phyloP scores from a whole-genome alignment of 345 rosid species.

The Pistacia integerrima region DNA sequence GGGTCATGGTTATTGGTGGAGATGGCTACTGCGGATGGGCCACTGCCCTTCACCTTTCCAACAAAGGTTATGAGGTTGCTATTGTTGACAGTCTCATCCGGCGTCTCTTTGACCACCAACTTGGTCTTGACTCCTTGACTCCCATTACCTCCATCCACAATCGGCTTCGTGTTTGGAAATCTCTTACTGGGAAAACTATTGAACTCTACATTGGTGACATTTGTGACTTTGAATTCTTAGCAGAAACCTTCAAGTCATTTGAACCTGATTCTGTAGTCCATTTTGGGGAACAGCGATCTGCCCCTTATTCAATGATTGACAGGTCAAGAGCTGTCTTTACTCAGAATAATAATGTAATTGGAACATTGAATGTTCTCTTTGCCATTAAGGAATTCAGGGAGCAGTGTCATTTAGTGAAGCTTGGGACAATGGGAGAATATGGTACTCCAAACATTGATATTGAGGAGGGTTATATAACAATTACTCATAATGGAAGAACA shows the following conservation, averaged over 20 bases:
- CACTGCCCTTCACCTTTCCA: slow-evolving; percentile 90
- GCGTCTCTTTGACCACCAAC: slow-evolving; percentile 90
- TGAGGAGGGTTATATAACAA: slow-evolving; percentile 94
- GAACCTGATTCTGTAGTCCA: slow-evolving; percentile 96
- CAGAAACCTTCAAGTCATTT: slow-evolving; percentile 77
- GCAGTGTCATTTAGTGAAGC: slow-evolving; percentile 91
- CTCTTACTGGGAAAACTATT: slow-evolving; percentile 77
- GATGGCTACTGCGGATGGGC: slow-evolving; percentile 99
- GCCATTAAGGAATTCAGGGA: slow-evolving; percentile 90
- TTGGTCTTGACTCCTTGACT: slow-evolving; percentile 86
- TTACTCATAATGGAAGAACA: slow-evolving; percentile 88
- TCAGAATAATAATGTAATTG: slow-evolving; percentile 92
- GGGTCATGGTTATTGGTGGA: slow-evolving; percentile 96
- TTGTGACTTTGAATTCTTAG: slow-evolving; percentile 91
- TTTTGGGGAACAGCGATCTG: slow-evolving; percentile 94
- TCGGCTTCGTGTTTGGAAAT: slow-evolving; percentile 83
- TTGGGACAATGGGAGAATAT: slow-evolving; percentile 98
- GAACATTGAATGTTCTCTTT: slow-evolving; percentile 91
- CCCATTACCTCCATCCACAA: slow-evolving; percentile 86
- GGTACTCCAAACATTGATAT: slow-evolving; percentile 99
- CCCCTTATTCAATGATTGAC: slow-evolving; percentile 98
- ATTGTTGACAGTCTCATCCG: slow-evolving; percentile 85
- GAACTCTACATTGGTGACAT: slow-evolving; percentile 85
- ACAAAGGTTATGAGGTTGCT: slow-evolving; percentile 79
- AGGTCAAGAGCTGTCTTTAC: slow-evolving; percentile 89